Evolutionary conservation across 768 basidiomycete species (phyloP), one percentile per base, ranked within the genome.

Genomic region (Kwoniella europaea): DNA sequence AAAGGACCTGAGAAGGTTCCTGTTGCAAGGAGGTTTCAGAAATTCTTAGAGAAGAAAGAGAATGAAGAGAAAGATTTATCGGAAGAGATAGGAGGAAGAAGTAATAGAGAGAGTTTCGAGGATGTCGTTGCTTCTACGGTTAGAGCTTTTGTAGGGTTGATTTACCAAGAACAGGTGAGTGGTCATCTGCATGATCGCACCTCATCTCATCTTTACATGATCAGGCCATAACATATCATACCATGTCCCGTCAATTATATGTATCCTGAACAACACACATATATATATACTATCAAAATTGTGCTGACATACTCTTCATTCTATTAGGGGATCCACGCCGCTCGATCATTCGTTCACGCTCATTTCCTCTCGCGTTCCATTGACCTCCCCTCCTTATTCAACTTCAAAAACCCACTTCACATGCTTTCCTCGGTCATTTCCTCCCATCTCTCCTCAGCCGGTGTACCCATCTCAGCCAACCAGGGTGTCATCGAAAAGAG

Each of bases 81-180:
- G 35, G 35, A 44, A 67, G 63, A 46, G 66, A 46, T 63, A 13
- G 52, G 10, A 5, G 65, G 62, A 22, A 50, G 16, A n/a, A 20
- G 70, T 52, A 71, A 62, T 44, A 70, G 68, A 55, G 76, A 80
- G 46, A 65, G 53, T 12, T 91, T 91, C 78, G 87, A 90, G n/a
- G 93, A 94, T 80, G 95, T 94, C 57, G 88, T 98, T 63, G 90
- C 94, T 43, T 91, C 91, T 56, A 89, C 94, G 79, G 90, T 94
- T 10, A 89, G 94, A 59, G 89, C 96, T 55, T 86, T 98, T 67
- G 90, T 92, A 22, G 96, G 92, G 10, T 87, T 96, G 65, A 88
- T 98, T 68, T 96, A 93, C 85, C 91, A 93, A 82, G 88, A 92
- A 78, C 88, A 90, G 74, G 96, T 94, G 63, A 55, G 85, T 82